A percentile compares a stretch with the other conserved stretches of the same genome.
Conservation (phyloP, 495 filamentous ascomycete genomes). For the Podospora pseudopauciseta region DNA sequence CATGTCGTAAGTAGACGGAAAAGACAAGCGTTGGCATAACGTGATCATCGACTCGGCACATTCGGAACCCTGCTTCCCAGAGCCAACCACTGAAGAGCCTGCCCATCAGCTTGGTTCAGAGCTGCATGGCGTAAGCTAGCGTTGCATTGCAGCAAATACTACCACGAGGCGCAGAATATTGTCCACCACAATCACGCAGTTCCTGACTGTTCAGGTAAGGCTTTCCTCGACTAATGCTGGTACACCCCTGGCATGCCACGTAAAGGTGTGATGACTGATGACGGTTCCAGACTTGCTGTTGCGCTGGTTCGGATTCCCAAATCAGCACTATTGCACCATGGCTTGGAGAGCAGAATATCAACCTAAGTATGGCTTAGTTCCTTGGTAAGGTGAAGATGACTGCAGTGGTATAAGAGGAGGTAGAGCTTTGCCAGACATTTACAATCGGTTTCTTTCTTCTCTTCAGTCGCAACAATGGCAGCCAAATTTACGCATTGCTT, state of each 20-base stretch:
- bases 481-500: background rate
- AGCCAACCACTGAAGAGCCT: no score
- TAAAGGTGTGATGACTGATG: background rate
- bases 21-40: no score
- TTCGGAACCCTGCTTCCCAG: no score
- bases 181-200: background rate
- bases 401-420: background rate
- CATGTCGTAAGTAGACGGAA: no score
- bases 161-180: constrained; percentile 1
- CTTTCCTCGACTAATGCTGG: no score
- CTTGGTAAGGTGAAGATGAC: background rate
- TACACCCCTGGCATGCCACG: background rate
- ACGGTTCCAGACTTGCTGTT: background rate
- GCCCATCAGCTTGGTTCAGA: no score
- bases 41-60: no score
- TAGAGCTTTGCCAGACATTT: background rate
- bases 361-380: background rate
- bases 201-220: no score
- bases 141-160: background rate
- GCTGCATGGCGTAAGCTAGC: background rate
- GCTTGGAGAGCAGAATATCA: background rate
- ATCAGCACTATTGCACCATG: background rate
- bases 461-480: background rate
- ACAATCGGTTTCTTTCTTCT: background rate
- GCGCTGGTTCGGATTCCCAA: background rate